Evolutionary conservation across 2,329 filamentous ascomycete species (phyloP).

Genomic region (Coniochaeta prunicola): DNA sequence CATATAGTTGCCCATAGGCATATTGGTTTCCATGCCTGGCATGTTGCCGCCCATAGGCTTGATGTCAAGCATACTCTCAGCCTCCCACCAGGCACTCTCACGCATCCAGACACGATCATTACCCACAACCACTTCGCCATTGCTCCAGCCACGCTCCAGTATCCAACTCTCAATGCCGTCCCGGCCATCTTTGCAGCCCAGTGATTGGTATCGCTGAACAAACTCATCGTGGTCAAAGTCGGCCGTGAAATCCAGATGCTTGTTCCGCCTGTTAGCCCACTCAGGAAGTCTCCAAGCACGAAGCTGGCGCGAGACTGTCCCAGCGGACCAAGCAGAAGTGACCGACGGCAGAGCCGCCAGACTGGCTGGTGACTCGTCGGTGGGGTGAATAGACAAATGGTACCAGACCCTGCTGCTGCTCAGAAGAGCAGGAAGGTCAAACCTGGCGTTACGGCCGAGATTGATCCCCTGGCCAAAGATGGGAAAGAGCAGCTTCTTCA

Average conservation of each 20-base stretch:
- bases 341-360: conserved; percentile 65
- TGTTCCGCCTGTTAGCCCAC: conserved; percentile 91
- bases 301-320: conserved; percentile 84
- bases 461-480: conserved; percentile 70
- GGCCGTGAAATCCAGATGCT: conserved; percentile 87
- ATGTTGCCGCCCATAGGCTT: conserved; percentile 52
- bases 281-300: conserved; percentile 90
- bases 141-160: conserved; percentile 94
- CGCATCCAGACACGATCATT: conserved; percentile 93
- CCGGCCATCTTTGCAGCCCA: conserved; percentile 83
- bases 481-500: conserved; percentile 77
- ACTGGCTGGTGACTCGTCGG: conserved; percentile 72
- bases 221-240: conserved; percentile 97
- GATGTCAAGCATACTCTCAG: conserved; percentile 89
- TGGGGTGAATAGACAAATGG: conserved; percentile 85
- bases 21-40: conserved; percentile 13
- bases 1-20: conserved; percentile 23
- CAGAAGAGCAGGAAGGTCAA: conserved; percentile 69
- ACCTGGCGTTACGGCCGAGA: conserved; percentile 68
- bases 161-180: conserved; percentile 95
- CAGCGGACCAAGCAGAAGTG: conserved; percentile 87
- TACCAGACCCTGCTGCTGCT: conserved; percentile 91
- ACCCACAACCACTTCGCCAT: conserved; percentile 89
- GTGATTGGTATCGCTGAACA: conserved; percentile 66
- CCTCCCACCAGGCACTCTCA: conserved; percentile 94